These are phyloP conservation scores for Saturnispora diversa DNA, from an alignment of 805 yeast species.

Conservation along the genomic window DNA sequence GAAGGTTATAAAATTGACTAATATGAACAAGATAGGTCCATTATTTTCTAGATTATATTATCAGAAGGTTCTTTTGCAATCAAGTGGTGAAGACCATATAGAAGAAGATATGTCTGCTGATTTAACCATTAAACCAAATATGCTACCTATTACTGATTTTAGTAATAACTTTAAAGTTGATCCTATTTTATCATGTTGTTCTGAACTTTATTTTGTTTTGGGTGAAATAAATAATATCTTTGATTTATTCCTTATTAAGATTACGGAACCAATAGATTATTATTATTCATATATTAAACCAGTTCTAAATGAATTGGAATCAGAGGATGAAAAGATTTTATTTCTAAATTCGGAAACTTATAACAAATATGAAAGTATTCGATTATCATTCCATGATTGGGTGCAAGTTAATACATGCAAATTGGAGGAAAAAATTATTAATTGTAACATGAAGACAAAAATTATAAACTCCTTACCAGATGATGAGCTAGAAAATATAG, in stretches of 20 bases:
- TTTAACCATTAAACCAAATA: too few relatives aligned
- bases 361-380: slow-evolving; percentile 15
- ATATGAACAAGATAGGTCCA: slow-evolving; percentile 18
- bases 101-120: slow-evolving; percentile 2
- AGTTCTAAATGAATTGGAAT: slow-evolving; percentile 2
- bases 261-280: slow-evolving; percentile 8
- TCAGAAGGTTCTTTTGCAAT: too few relatives aligned
- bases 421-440: slow-evolving; percentile 13
- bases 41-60: slow-evolving; percentile 20
- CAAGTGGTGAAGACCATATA: slow-evolving; percentile 11
- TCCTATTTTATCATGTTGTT: slow-evolving; percentile 19
- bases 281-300: slow-evolving; percentile 7
- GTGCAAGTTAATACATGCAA: slow-evolving; percentile 15
- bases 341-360: slow-evolving; percentile 14
- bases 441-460: slow-evolving; percentile 13
- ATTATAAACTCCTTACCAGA: slow-evolving; percentile 2
- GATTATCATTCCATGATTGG: slow-evolving; percentile 23
- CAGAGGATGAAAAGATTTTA: slow-evolving; percentile 10
- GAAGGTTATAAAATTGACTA: slow-evolving; percentile 19
- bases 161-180: slow-evolving; percentile 5
- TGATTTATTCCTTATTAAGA: slow-evolving; percentile 12
- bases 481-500: slow-evolving; percentile 8
- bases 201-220: slow-evolving; percentile 16
- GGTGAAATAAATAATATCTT: slow-evolving; percentile 17
- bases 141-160: too few relatives aligned